Base-by-base conservation (phyloP, 1,284 basidiomycete species). In the Heimioporus retisporus region DNA sequence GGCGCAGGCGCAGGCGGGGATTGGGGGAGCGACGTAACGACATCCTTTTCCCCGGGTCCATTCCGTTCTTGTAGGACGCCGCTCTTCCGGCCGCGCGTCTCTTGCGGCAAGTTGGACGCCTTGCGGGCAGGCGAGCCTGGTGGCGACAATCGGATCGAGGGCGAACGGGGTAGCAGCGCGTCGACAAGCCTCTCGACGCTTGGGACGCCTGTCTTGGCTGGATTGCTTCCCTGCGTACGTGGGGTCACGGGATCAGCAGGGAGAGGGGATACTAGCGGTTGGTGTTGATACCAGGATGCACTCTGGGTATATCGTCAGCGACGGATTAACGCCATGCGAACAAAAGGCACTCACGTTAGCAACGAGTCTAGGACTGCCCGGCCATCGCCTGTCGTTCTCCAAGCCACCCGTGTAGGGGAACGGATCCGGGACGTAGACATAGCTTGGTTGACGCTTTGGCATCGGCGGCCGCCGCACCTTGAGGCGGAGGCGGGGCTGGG, bases 401-500 rank as follows among this genome's bases (percentile, higher is more conserved):
- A 65, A 14, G 6, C 55, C 65, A 5, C 42, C 50, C 1, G 19
- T 65, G 4, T 43, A 7, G 40, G 65, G 60, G 0, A 65, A 42
- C 2, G 71, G 64, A 31, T 62, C 68, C 18, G 67, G 42, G 31
- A 64, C 19, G 23, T 62, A 67, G 21, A 46, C 19, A 50, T 67
- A 64, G 40, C 65, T 65, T 35, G n/a, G 3, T 48, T 73, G 66
- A 43, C 69, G 72, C 60, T 65, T 78, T 25, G 74, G 76, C 76
- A 74, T 74, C 6, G 74, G 71, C 16, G 75, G 74, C 1, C 75
- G 68, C 13, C 64, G 68, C 7, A 78, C 60, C 66, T 64, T 76
- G 19, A 76, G 75, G 23, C 73, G 71, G 28, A 79, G 67, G 58
- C 66, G 68, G 28, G 68, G 68, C 23, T 59, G 73, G 15, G 67